Percentiles rank a stretch among this genome's conserved stretches.
Evolutionary conservation across 495 filamentous ascomycete genomes (phyloP).

Genomic region (Rostrohypoxylon terebratum): DNA sequence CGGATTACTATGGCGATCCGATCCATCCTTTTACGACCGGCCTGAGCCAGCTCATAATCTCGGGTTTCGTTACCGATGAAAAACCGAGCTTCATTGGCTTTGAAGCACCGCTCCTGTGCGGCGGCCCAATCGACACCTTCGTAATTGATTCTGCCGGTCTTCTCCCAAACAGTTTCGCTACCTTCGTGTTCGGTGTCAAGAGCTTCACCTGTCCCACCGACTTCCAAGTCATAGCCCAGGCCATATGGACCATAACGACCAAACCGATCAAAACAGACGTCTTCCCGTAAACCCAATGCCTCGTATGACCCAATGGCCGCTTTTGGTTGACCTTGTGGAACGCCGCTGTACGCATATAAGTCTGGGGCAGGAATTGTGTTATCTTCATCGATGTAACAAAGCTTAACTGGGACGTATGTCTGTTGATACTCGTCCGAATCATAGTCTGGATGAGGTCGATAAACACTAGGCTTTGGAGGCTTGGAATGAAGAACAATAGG

Average conservation of each 20-base stretch:
- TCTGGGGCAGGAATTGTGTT: slow-evolving; percentile 70
- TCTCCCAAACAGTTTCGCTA: slow-evolving; percentile 76
- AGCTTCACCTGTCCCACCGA: slow-evolving; percentile 82
- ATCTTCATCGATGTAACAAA: slow-evolving; percentile 80
- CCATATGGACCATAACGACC: slow-evolving; percentile 93
- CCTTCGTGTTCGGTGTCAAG: slow-evolving; percentile 81
- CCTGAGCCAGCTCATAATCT: slow-evolving; percentile 45
- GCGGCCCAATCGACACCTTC: slow-evolving; percentile 78
- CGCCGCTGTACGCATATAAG: slow-evolving; percentile 75
- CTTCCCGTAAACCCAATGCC: slow-evolving; percentile 79
- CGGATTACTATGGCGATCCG: slow-evolving; percentile 81
- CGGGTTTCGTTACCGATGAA: slow-evolving; percentile 45
- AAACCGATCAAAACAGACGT: slow-evolving; percentile 94
- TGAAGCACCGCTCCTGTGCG: slow-evolving; percentile 75
- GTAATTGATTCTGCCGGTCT: slow-evolving; percentile 78
- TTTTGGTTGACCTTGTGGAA: slow-evolving; percentile 83
- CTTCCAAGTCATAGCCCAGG: slow-evolving; percentile 78
- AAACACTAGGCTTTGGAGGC: slow-evolving; percentile 67
- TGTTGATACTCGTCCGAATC: slow-evolving; percentile 66
- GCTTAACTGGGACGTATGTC: slow-evolving; percentile 71
- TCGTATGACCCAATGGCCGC: slow-evolving; percentile 83
- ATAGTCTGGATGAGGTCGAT: slow-evolving; percentile 77
- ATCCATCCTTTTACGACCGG: slow-evolving; percentile 52
- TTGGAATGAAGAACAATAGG: slow-evolving; percentile 50
- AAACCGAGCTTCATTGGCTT: slow-evolving; percentile 76